Percentiles rank a stretch among this genome's conserved stretches.
phyloP scores from a whole-genome alignment of 164 flowering plant species.

The Echeveria elegans region DNA sequence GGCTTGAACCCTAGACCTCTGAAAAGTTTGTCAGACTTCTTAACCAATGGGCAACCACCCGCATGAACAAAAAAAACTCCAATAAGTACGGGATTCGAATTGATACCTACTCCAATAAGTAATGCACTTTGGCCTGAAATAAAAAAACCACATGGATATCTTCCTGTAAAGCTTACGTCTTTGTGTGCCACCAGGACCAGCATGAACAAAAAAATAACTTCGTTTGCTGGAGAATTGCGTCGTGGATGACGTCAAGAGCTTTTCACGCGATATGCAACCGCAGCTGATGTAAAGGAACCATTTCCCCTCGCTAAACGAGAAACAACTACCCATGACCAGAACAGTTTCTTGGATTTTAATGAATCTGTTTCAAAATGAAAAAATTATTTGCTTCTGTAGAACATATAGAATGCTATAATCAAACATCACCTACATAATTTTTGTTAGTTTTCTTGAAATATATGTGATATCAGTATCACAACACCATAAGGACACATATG shows the following conservation, averaged over 20 bases:
- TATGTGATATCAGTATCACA: no score
- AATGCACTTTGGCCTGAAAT: conserved; percentile 20
- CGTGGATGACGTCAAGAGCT: neutral
- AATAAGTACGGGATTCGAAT: conserved; percentile 25
- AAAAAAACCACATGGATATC: conserved; percentile 14
- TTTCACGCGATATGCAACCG: neutral
- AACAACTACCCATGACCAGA: neutral
- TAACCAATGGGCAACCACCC: no score
- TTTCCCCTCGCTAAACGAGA: neutral
- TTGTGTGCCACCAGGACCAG: conserved; percentile 10
- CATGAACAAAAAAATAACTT: conserved; percentile 2
- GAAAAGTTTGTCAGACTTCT: no score
- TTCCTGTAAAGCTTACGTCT: conserved; percentile 12
- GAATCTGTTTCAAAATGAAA: neutral
- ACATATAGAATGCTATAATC: neutral
- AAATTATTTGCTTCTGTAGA: neutral
- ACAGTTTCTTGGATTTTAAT: neutral
- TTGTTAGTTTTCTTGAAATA: no score
- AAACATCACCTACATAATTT: no score
- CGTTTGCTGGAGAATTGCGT: conserved; percentile 11
- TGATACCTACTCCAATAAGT: conserved; percentile 26
- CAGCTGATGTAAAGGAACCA: neutral
- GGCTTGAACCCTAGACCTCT: no score
- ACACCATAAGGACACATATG: no score
- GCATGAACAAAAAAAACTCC: no score